Evolutionary conservation across 805 yeast genomes (phyloP).

Genomic region (Myxozyma lipomycoides): DNA sequence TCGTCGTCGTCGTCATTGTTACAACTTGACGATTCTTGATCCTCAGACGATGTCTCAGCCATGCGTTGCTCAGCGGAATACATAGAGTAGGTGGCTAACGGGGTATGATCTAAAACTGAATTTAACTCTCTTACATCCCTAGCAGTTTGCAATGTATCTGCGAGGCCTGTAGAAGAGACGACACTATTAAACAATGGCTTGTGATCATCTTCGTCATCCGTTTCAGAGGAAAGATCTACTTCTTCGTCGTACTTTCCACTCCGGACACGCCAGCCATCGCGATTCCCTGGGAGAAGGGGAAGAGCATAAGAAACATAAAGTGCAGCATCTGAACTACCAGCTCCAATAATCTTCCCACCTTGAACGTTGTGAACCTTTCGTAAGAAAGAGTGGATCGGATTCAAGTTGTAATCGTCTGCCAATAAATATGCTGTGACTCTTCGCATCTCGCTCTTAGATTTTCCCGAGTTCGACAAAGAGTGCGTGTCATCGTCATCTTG

Average conservation of each 20-base stretch:
- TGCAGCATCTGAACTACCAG: constrained; percentile 61
- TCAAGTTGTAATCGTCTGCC: constrained; percentile 73
- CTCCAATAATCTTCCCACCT: constrained; percentile 60
- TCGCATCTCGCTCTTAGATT: neutral
- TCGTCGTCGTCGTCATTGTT: neutral
- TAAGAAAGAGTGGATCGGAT: constrained; percentile 60
- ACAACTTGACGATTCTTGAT: neutral
- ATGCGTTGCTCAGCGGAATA: constrained; percentile 38
- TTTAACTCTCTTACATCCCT: neutral
- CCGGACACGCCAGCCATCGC: constrained; percentile 58
- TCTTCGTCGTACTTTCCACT: constrained; percentile 39
- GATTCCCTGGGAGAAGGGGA: constrained; percentile 75
- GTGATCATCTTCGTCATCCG: neutral
- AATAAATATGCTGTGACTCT: constrained; percentile 90
- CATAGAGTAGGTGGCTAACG: neutral
- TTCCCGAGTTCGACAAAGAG: neutral
- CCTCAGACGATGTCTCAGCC: neutral
- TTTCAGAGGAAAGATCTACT: neutral
- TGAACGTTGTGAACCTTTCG: constrained; percentile 70
- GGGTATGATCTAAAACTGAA: neutral
- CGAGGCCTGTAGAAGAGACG: neutral
- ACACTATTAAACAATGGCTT: neutral
- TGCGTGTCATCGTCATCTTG: neutral
- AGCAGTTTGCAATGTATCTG: neutral
- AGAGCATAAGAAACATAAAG: constrained; percentile 82